Evolutionary conservation across 495 filamentous ascomycete genomes (phyloP).

Genomic region (Penicillium atrosanguineum): DNA sequence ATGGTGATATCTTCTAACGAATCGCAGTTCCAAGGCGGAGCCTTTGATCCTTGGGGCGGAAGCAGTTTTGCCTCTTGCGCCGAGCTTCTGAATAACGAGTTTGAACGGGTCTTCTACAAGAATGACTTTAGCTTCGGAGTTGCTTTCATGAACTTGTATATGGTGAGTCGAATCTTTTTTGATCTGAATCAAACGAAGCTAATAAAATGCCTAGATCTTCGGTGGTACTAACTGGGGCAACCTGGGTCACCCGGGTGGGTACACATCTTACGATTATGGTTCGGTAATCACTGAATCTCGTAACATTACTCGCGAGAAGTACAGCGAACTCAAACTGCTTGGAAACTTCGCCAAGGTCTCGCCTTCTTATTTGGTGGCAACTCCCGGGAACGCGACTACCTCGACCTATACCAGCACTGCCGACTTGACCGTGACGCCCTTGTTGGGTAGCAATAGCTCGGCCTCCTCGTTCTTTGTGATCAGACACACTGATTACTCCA

Average conservation of each 20-base stretch:
- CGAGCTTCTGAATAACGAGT: slow-evolving; percentile 62
- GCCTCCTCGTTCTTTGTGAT: slow-evolving; percentile 62
- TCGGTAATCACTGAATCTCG: slow-evolving; percentile 67
- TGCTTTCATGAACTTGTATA: slow-evolving; percentile 64
- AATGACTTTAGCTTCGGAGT: slow-evolving; percentile 66
- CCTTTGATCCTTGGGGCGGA: slow-evolving; percentile 75
- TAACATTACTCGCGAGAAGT: slow-evolving; percentile 68
- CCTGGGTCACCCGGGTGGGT: slow-evolving; percentile 67
- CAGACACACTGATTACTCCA: slow-evolving; percentile 61
- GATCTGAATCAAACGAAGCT: not conserved
- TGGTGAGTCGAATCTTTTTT: slow-evolving; percentile 44
- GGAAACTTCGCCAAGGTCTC: slow-evolving; percentile 70
- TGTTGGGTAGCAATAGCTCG: slow-evolving; percentile 48
- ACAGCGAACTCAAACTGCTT: slow-evolving; percentile 72
- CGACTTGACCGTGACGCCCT: slow-evolving; percentile 56
- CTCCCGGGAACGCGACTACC: slow-evolving; percentile 48
- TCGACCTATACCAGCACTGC: slow-evolving; percentile 47
- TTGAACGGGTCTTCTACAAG: slow-evolving; percentile 79
- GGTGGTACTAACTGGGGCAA: slow-evolving; percentile 89
- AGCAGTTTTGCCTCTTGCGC: slow-evolving; percentile 63
- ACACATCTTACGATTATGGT: slow-evolving; percentile 74
- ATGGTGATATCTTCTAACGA: slow-evolving; percentile 8
- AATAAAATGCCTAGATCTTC: slow-evolving; percentile 43
- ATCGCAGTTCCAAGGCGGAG: slow-evolving; percentile 66
- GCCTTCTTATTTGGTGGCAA: slow-evolving; percentile 60